These are phyloP conservation scores for Hansenula lynferdii DNA, from an alignment of 1,139 yeast species.

Conservation along the genomic window DNA sequence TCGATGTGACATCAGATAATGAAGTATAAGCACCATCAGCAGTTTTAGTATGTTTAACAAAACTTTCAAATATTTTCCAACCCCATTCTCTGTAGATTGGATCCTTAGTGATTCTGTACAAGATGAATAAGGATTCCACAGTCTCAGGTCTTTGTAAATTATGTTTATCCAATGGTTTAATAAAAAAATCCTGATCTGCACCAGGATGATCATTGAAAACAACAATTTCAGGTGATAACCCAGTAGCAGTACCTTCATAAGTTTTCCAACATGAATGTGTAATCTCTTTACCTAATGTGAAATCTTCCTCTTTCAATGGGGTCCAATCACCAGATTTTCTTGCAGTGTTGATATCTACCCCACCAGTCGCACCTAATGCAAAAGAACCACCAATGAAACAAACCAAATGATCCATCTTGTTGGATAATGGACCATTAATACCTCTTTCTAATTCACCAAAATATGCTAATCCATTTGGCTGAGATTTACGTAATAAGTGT, in stretches of 20 bases:
- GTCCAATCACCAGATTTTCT: conserved; percentile 40
- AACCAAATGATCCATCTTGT: conserved; percentile 91
- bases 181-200: conserved; percentile 49
- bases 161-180: conserved; percentile 71
- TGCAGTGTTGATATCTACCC: conserved; percentile 52
- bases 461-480: conserved; percentile 60
- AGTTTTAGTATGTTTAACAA: conserved; percentile 54
- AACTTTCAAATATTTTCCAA: conserved; percentile 74
- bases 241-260: conserved; percentile 71
- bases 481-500: conserved; percentile 55
- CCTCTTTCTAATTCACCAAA: conserved; percentile 81
- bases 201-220: conserved; percentile 53
- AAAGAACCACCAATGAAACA: conserved; percentile 90
- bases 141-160: conserved; percentile 94
- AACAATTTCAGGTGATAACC: conserved; percentile 85
- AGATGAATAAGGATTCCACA: conserved; percentile 78
- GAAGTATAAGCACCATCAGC: conserved; percentile 60
- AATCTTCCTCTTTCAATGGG: conserved; percentile 45
- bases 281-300: conserved; percentile 67
- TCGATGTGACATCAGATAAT: conserved; percentile 54
- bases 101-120: conserved; percentile 80
- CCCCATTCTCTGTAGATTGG: conserved; percentile 87
- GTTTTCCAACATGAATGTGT: conserved; percentile 80
- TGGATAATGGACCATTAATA: conserved; percentile 49
- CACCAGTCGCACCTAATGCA: conserved; percentile 87